Conservation (phyloP, 768 basidiomycete genomes). For the Psilocybe cyanescens region DNA sequence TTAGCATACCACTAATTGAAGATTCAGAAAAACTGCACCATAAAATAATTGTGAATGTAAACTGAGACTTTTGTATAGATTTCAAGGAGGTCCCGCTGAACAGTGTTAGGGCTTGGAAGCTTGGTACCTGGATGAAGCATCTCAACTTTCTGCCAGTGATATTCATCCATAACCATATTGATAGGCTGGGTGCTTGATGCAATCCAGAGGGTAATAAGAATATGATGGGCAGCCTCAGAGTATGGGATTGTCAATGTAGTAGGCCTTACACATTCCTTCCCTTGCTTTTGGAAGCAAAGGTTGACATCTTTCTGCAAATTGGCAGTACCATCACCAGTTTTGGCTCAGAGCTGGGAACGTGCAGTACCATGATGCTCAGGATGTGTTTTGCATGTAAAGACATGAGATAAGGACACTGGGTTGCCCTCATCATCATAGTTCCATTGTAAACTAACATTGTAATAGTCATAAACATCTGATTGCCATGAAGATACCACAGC, state of each 20-base stretch:
- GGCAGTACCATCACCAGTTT: constrained; percentile 26
- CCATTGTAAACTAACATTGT: constrained; percentile 20
- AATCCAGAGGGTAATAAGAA: constrained; percentile 28
- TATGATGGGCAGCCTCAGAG: constrained; percentile 20
- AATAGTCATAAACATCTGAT: constrained; percentile 25
- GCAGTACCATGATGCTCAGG: constrained; percentile 8
- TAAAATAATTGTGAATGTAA: constrained; percentile 23
- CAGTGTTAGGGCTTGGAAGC: constrained; percentile 26
- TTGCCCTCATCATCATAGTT: background rate
- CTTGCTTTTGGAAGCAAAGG: constrained; percentile 13
- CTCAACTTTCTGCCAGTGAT: constrained; percentile 30
- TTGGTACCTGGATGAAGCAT: constrained; percentile 32
- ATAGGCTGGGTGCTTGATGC: constrained; percentile 27
- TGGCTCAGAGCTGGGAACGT: constrained; percentile 6
- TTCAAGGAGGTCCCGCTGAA: constrained; percentile 23
- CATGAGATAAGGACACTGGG: constrained; percentile 12
- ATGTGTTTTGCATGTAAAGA: constrained; percentile 24
- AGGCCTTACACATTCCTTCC: background rate
- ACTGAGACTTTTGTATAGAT: background rate
- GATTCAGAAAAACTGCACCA: constrained; percentile 14
- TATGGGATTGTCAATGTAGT: constrained; percentile 4
- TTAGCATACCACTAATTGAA: background rate
- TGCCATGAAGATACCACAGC: constrained; percentile 11
- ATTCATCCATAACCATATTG: constrained; percentile 30
- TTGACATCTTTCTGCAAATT: constrained; percentile 21